phyloP scores from a whole-genome alignment of 805 yeast species.

The Nakazawaea pomicola region DNA sequence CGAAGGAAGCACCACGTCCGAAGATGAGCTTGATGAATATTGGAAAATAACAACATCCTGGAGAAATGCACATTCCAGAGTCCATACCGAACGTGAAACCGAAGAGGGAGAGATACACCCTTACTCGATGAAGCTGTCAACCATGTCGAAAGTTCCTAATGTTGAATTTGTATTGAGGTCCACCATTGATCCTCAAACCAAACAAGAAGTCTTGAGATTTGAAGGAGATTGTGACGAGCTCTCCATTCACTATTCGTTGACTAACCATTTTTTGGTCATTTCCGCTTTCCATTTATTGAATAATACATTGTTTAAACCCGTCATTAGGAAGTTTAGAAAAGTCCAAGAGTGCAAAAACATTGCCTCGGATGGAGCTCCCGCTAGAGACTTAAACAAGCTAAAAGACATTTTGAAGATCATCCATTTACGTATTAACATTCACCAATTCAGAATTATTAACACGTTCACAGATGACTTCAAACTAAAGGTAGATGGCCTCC shows the following conservation, averaged over 20 bases:
- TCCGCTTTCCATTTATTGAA: constrained; percentile 41
- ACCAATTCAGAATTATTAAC: constrained; percentile 23
- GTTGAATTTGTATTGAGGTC: not conserved
- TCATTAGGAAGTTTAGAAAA: not conserved
- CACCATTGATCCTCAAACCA: not conserved
- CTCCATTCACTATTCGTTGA: constrained; percentile 27
- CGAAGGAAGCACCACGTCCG: not conserved
- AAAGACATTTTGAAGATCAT: constrained; percentile 6
- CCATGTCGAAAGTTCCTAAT: constrained; percentile 2
- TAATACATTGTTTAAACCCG: constrained; percentile 26
- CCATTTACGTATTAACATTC: constrained; percentile 14
- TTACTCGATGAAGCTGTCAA: constrained; percentile 6
- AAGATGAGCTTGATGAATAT: constrained; percentile 5
- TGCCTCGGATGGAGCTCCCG: not conserved
- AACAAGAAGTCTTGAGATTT: not conserved
- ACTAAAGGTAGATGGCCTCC: constrained; percentile 39
- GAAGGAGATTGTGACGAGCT: constrained; percentile 9
- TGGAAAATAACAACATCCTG: constrained; percentile 4
- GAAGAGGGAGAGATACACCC: constrained; percentile 7
- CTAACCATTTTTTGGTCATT: constrained; percentile 39
- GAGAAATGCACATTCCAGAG: constrained; percentile 1
- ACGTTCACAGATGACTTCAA: constrained; percentile 45
- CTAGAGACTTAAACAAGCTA: too few relatives aligned
- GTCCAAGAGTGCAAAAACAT: not conserved
- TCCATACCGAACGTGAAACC: not conserved